A percentile compares a stretch with the other conserved stretches of the same genome.
Conservation (phyloP, 2,329 filamentous ascomycete species). For the Mycosphaerella arachidis region DNA sequence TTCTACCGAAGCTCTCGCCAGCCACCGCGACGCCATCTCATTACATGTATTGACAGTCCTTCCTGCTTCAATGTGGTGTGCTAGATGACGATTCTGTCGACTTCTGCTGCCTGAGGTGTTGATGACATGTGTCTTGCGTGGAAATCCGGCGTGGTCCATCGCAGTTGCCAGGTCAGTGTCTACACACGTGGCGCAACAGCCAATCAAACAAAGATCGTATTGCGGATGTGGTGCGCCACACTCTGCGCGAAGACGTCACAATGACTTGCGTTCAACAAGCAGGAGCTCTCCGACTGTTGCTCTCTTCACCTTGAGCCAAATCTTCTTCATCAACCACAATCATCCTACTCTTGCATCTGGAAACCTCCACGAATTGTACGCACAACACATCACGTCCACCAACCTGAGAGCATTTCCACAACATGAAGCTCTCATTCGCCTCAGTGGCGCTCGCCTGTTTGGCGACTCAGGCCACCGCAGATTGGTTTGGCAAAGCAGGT, state of each 20-base stretch:
- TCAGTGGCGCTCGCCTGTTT: slow-evolving; percentile 67
- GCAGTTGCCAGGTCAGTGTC: background rate
- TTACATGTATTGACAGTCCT: background rate
- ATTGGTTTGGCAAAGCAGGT: slow-evolving; percentile 87
- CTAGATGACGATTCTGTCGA: background rate
- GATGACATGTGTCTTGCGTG: background rate
- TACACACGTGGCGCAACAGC: background rate
- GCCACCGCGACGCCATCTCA: background rate
- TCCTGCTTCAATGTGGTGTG: background rate
- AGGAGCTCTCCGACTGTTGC: background rate
- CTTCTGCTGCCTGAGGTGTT: background rate
- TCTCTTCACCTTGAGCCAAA: background rate
- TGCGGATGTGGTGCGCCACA: background rate
- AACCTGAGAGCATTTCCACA: slow-evolving; percentile 26
- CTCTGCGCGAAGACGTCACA: background rate
- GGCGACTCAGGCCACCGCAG: slow-evolving; percentile 66
- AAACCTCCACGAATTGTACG: background rate
- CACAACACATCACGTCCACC: slow-evolving; percentile 1
- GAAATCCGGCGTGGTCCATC: background rate
- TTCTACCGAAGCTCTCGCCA: background rate
- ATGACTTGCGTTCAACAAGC: background rate
- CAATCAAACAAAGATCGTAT: background rate
- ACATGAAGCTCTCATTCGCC: slow-evolving; percentile 71
- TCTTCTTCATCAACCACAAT: slow-evolving; percentile 1
- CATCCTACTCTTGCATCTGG: background rate